Base-by-base conservation (phyloP, 805 yeast species). In the Metschnikowia gruessii region DNA sequence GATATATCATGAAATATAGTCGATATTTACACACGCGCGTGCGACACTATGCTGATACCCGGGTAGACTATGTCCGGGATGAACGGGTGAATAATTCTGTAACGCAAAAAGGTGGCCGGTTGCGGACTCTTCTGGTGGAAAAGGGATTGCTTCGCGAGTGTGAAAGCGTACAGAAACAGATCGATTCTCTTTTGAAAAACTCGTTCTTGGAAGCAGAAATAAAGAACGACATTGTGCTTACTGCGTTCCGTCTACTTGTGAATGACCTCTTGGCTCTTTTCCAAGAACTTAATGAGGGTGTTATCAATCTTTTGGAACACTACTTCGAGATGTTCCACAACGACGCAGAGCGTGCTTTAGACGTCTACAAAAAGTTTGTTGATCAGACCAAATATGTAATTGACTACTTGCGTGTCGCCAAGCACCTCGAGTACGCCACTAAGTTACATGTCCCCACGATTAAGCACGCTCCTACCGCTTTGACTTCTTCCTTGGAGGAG, bases 381-480 rank as follows among this genome's bases (percentile, higher is more conserved):
- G 84, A 81, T 49, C 81, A 89, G 61, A 94, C 98, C 2, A 82
- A 83, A 44, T 84, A 82, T 60, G 98, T 92, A 9, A 94, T 94
- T 24, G 84, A 83, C 55, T 94, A 86, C 65, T 75, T 94, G 59
- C 81, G 95, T 57, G 82, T 85, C 13, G 99, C 98, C 4, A 92
- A 94, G 61, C 89, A 85, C 63, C 73, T 88, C 54, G 96, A 88
- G 65, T 80, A 82, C 60, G 80, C 90, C 11, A 90, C 97, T 2
- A 90, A 90, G 58, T 72, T 92, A 54, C 91, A 85, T 58, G 96
- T 94, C 29, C 99, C 99, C 31, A 91, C 96, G 12, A 91, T 94
- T 51, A 88, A 88, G 62, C 99, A 94, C 67, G 98, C 98, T 1
- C 97, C 97, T 18, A 91, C 97, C 2, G 94, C 96, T 21, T 75